A percentile compares a stretch with the other conserved stretches of the same genome.
Conservation (phyloP, 768 basidiomycete genomes). For the Tephrocybe rancida region DNA sequence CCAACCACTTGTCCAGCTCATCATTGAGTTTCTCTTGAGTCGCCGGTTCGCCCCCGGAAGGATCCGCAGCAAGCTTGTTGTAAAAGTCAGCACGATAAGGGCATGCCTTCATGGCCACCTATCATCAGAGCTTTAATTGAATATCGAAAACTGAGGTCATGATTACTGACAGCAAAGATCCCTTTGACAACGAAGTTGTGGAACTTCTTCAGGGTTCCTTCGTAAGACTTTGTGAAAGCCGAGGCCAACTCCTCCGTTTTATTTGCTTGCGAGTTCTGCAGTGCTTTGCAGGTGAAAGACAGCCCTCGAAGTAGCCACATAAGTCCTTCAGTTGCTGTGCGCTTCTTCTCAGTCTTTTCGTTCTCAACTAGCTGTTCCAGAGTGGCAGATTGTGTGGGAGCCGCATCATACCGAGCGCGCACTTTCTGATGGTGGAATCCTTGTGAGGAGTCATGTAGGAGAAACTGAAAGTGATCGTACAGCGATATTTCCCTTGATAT, state of each 20-base stretch:
- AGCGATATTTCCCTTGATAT: constrained; percentile 89
- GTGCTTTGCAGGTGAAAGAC: constrained; percentile 83
- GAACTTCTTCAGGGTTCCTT: constrained; percentile 77
- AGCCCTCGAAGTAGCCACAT: constrained; percentile 94
- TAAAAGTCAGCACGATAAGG: constrained; percentile 72
- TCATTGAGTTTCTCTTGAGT: constrained; percentile 51
- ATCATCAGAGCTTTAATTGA: background rate
- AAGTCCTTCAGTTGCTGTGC: constrained; percentile 86
- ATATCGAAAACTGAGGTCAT: background rate
- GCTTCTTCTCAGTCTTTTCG: constrained; percentile 88
- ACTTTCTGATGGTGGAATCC: constrained; percentile 73
- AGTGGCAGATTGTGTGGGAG: constrained; percentile 67
- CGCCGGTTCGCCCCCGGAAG: constrained; percentile 48
- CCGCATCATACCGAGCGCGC: constrained; percentile 71
- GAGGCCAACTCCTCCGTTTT: constrained; percentile 60
- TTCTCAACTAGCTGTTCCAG: constrained; percentile 83
- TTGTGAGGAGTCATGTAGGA: constrained; percentile 2
- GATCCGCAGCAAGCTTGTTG: constrained; percentile 62
- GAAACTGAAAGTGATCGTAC: constrained; percentile 45
- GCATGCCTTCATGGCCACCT: constrained; percentile 70
- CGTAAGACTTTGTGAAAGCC: constrained; percentile 85
- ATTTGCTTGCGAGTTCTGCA: constrained; percentile 72
- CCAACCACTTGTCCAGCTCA: constrained; percentile 71
- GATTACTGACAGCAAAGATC: constrained; percentile 51
- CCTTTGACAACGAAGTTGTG: constrained; percentile 81